Evolutionary conservation across 2,329 filamentous ascomycete genomes (phyloP).

Genomic region (Aspergillus costaricaensis): DNA sequence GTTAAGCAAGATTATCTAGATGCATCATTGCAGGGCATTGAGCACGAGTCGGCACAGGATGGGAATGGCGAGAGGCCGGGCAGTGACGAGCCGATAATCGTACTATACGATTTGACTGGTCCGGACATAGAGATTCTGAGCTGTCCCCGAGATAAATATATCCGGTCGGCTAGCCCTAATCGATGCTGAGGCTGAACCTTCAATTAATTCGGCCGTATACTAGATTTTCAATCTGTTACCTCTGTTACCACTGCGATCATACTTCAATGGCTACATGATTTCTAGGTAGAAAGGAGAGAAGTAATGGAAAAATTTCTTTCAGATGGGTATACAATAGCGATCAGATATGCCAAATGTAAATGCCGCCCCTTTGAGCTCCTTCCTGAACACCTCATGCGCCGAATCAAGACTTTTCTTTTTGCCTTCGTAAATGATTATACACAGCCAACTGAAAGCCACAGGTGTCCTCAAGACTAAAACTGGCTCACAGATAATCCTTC

Average conservation of each 20-base stretch:
- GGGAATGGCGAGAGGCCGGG: neutral
- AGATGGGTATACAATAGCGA: constrained; percentile 26
- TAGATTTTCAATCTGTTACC: no score
- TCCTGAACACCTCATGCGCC: constrained; percentile 37
- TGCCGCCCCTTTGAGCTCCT: constrained; percentile 25
- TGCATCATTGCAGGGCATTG: neutral
- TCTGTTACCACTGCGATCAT: no score
- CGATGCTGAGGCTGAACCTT: neutral
- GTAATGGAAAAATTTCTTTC: constrained; percentile 13
- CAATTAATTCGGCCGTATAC: no score
- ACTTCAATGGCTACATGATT: neutral
- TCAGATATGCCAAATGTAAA: constrained; percentile 20
- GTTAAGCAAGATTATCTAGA: neutral
- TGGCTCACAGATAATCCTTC: constrained; percentile 80
- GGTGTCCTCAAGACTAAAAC: constrained; percentile 13
- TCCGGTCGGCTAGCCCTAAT: neutral
- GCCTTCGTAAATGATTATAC: constrained; percentile 19
- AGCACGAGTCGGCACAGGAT: neutral
- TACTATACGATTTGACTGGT: neutral
- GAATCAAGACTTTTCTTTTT: constrained; percentile 27
- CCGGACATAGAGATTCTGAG: neutral
- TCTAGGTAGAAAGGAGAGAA: neutral
- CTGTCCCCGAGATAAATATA: neutral
- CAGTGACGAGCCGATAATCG: neutral
- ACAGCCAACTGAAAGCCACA: constrained; percentile 16